Evolutionary conservation across 192 early-diverging fungal species (phyloP).

Genomic region (Coemansia sp.): DNA sequence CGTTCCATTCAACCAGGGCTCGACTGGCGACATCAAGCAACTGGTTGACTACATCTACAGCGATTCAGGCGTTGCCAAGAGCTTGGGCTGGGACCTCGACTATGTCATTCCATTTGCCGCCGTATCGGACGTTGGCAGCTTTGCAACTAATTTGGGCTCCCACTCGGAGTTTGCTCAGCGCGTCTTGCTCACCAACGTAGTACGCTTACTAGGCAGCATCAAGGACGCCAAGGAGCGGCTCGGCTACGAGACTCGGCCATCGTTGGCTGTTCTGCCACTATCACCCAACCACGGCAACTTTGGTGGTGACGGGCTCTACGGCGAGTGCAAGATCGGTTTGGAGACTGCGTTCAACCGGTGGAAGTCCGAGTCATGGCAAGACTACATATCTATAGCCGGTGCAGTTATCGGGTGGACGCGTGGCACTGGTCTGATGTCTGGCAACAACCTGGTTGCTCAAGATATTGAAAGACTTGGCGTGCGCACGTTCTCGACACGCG

Average conservation of each 20-base stretch:
- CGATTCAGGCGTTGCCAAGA: slow-evolving; percentile 53
- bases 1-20: slow-evolving; percentile 94
- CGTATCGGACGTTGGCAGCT: slow-evolving; percentile 83
- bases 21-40: slow-evolving; percentile 72
- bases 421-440: slow-evolving; percentile 92
- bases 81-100: slow-evolving; percentile 93
- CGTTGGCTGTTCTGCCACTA: slow-evolving; percentile 83
- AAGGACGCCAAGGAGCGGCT: slow-evolving; percentile 78
- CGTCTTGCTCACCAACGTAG: slow-evolving; percentile 90
- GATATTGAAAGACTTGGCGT: slow-evolving; percentile 86
- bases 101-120: slow-evolving; percentile 95
- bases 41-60: slow-evolving; percentile 88
- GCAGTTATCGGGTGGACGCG: slow-evolving; percentile 98
- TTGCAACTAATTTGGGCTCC: slow-evolving; percentile 82
- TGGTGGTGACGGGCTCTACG: slow-evolving; percentile 89
- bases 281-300: slow-evolving; percentile 98
- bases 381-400: slow-evolving; percentile 84
- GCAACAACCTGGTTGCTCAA: slow-evolving; percentile 86
- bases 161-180: slow-evolving; percentile 90
- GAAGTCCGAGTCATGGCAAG: slow-evolving; percentile 86
- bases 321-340: slow-evolving; percentile 91
- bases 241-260: slow-evolving; percentile 81
- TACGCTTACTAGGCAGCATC: slow-evolving; percentile 84
- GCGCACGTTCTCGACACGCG: slow-evolving; percentile 88
- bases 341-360: slow-evolving; percentile 92